phyloP scores from a whole-genome alignment of 1,284 basidiomycete genomes.

The Phylloboletellus chloephorus region DNA sequence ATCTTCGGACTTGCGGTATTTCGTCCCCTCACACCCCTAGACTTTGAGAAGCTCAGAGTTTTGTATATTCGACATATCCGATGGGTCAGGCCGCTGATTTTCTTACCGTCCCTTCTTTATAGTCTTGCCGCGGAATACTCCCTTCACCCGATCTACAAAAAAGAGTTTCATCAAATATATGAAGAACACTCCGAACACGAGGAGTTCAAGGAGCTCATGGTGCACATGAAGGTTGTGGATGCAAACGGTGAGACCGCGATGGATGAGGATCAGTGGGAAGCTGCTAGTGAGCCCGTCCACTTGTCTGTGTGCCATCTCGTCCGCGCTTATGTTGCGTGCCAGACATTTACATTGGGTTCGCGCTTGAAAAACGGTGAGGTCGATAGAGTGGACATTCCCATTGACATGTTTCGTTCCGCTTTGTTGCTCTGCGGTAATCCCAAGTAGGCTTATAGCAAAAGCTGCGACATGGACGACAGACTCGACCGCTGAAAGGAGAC shows the following conservation, averaged over 20 bases:
- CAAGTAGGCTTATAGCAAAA: no score
- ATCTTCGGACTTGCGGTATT: not conserved
- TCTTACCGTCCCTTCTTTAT: slow-evolving; percentile 12
- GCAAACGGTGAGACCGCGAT: slow-evolving; percentile 80
- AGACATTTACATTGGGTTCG: slow-evolving; percentile 85
- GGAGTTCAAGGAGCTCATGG: slow-evolving; percentile 75
- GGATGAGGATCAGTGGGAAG: slow-evolving; percentile 93
- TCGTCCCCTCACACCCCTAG: not conserved
- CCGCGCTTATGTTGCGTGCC: slow-evolving; percentile 7
- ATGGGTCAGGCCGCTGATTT: not conserved
- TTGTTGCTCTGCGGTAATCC: no score
- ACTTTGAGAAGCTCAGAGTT: not conserved
- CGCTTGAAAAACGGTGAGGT: slow-evolving; percentile 65
- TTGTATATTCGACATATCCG: not conserved
- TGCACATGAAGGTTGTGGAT: slow-evolving; percentile 87
- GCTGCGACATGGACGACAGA: no score
- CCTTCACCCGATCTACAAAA: slow-evolving; percentile 71
- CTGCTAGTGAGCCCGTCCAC: slow-evolving; percentile 70
- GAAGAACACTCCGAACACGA: slow-evolving; percentile 68
- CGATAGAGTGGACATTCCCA: not conserved
- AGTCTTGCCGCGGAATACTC: slow-evolving; percentile 85
- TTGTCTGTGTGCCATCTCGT: not conserved
- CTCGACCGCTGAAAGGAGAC: slow-evolving; percentile 2
- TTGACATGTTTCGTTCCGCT: slow-evolving; percentile 6
- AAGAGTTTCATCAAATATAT: slow-evolving; percentile 87